These are phyloP conservation scores for Boletus bicolor DNA, from an alignment of 768 basidiomycete genomes.

Conservation along the genomic window DNA sequence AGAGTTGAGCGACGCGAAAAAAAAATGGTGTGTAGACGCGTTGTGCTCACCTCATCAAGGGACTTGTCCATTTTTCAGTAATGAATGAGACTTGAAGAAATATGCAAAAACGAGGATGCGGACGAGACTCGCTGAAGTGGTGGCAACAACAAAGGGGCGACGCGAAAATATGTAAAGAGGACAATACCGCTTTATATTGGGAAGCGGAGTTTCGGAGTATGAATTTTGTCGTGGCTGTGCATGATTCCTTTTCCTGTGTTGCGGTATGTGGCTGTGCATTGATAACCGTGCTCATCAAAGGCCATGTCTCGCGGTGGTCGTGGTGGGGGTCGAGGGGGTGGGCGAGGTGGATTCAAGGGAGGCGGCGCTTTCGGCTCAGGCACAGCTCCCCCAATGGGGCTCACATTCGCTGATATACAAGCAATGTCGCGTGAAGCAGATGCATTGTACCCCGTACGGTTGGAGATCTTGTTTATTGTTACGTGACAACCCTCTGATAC, in stretches of 20 bases:
- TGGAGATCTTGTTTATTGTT: conserved; percentile 19
- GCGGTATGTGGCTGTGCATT: conserved; percentile 9
- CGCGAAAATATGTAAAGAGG: conserved; percentile 7
- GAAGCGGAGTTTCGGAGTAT: conserved; percentile 28
- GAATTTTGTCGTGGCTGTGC: conserved; percentile 2
- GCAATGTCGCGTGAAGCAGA: conserved; percentile 72
- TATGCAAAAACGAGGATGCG: neutral
- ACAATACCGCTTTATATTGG: conserved; percentile 17
- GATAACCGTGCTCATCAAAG: neutral
- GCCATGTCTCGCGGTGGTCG: conserved; percentile 54
- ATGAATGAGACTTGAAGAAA: neutral
- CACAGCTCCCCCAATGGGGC: conserved; percentile 66
- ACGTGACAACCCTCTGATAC: conserved; percentile 19
- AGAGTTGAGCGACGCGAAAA: conserved; percentile 8
- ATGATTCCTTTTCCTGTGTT: neutral
- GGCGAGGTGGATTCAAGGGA: conserved; percentile 61
- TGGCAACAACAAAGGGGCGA: conserved; percentile 31
- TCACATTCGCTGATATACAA: conserved; percentile 78
- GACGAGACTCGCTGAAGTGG: conserved; percentile 9
- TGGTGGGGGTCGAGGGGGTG: conserved; percentile 48
- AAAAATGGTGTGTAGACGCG: neutral
- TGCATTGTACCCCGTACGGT: conserved; percentile 76
- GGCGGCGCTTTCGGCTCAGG: conserved; percentile 35
- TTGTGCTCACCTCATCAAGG: conserved; percentile 70
- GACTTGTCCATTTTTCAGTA: conserved; percentile 67